A percentile compares a stretch with the other conserved stretches of the same genome.
Evolutionary conservation across 257 asterid genomes (phyloP).

Genomic region (Anisodus tanguticus): DNA sequence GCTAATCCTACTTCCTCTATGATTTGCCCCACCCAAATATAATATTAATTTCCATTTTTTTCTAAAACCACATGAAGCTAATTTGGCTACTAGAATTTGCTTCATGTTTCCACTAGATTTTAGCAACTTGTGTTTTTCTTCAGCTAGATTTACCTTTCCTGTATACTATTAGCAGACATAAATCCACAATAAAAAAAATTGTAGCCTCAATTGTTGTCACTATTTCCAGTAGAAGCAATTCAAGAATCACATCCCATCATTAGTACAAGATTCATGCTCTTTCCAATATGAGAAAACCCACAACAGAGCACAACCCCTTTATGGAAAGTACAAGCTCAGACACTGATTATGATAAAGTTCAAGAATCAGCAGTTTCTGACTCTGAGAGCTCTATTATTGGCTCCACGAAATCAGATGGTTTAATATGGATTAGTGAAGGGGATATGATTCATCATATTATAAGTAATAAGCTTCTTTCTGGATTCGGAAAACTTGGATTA

Average conservation of each 20-base stretch:
- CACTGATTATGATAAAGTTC: background rate
- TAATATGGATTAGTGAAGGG: slow-evolving; percentile 35
- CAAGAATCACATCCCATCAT: background rate
- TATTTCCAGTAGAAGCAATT: background rate
- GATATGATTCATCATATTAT: slow-evolving; percentile 41
- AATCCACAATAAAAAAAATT: background rate
- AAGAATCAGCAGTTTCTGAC: background rate
- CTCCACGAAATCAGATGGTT: background rate
- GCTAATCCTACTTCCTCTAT: too few relatives aligned
- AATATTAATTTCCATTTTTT: too few relatives aligned
- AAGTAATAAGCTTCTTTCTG: slow-evolving; percentile 41
- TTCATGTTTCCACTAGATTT: too few relatives aligned
- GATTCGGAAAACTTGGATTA: slow-evolving; percentile 40
- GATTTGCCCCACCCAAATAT: too few relatives aligned
- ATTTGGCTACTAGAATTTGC: too few relatives aligned
- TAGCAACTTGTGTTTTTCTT: background rate
- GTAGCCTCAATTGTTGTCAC: background rate
- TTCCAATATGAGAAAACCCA: background rate
- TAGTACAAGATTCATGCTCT: background rate
- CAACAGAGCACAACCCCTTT: background rate
- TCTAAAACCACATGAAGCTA: too few relatives aligned
- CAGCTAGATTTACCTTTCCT: background rate
- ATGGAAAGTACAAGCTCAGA: slow-evolving; percentile 3
- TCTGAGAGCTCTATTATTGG: background rate
- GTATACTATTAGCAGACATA: background rate